Percentiles rank a stretch among this genome's conserved stretches.
Conservation (phyloP, 2,329 filamentous ascomycete species). For the Trichoderma lentiforme region DNA sequence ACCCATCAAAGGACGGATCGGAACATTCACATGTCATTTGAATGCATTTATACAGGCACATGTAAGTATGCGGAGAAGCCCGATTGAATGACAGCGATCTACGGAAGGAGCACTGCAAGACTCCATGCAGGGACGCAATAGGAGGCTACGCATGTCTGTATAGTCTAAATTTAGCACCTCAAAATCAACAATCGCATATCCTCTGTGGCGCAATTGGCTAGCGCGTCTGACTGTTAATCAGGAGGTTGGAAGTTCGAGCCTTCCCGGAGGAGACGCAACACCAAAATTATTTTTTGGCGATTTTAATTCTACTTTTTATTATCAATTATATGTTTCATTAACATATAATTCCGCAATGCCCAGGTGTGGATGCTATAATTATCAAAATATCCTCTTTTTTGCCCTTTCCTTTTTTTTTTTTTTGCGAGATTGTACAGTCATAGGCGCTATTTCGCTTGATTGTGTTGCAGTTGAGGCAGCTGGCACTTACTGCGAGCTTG, state of each 20-base stretch:
- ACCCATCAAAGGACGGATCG: background rate
- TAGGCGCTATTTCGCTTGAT: background rate
- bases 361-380: background rate
- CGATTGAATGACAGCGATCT: background rate
- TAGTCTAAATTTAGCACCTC: background rate
- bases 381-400: background rate
- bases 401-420: background rate
- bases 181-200: constrained; percentile 10
- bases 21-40: constrained; percentile 8
- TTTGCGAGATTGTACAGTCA: background rate
- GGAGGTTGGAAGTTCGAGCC: constrained; percentile 23
- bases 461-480: background rate
- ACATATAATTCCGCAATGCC: background rate
- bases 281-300: background rate
- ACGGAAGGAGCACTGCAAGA: background rate
- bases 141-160: background rate
- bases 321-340: background rate
- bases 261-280: constrained; percentile 19
- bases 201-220: constrained; percentile 52
- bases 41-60: background rate
- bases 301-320: background rate
- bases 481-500: background rate
- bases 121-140: background rate
- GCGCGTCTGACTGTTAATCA: constrained; percentile 57
- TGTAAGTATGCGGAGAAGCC: background rate